phyloP scores from a whole-genome alignment of 371 early-diverging fungal species.

The Mucor plumbeus region DNA sequence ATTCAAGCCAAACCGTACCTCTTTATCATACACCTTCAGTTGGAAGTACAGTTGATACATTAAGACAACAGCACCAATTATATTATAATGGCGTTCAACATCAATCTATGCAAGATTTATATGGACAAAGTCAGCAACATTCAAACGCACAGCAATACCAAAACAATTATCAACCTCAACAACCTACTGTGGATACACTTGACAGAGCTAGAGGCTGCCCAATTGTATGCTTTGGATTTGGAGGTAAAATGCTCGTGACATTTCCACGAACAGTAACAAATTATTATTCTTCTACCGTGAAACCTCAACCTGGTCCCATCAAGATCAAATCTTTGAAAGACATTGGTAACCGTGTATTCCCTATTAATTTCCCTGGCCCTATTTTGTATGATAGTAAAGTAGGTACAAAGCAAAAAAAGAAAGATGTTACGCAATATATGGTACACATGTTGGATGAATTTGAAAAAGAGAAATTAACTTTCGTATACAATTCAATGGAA shows the following conservation, averaged over 20 bases:
- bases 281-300: constrained; percentile 50
- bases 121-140: constrained; percentile 18
- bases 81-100: constrained; percentile 24
- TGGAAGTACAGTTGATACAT: constrained; percentile 5
- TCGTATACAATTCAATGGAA: constrained; percentile 34
- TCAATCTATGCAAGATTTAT: constrained; percentile 31
- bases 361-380: constrained; percentile 57
- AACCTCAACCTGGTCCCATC: constrained; percentile 64
- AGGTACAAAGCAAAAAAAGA: constrained; percentile 68
- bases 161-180: constrained; percentile 26
- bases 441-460: constrained; percentile 54
- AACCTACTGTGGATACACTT: constrained; percentile 61
- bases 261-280: constrained; percentile 71
- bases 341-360: not conserved
- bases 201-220: constrained; percentile 74
- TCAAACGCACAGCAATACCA: constrained; percentile 29
- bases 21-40: constrained; percentile 17
- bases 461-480: constrained; percentile 31
- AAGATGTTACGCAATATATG: constrained; percentile 64
- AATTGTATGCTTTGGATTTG: constrained; percentile 84
- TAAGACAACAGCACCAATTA: constrained; percentile 8
- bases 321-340: constrained; percentile 56
- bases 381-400: constrained; percentile 60
- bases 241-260: constrained; percentile 81
- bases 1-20: constrained; percentile 13